A percentile compares a stretch with the other conserved stretches of the same genome.
Conservation (phyloP, 164 flowering plant genomes). For the Berberis vulgaris region DNA sequence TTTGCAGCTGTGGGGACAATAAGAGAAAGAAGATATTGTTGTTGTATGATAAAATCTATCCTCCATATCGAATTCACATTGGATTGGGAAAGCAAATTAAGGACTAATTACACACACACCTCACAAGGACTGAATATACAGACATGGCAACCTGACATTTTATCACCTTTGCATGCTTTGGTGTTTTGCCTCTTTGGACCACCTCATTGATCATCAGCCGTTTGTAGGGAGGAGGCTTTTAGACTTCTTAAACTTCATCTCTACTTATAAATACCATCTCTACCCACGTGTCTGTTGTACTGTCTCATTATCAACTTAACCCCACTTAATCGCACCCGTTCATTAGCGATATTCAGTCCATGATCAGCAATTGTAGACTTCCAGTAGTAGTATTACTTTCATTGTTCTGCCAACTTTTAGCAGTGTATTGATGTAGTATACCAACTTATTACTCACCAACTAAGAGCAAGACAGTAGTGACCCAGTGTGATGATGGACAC, state of each 20-base stretch:
- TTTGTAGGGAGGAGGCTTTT: not conserved
- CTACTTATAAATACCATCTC: slow-evolving; percentile 5
- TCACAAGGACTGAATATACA: slow-evolving; percentile 4
- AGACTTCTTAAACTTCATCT: not conserved
- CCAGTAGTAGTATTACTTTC: not conserved
- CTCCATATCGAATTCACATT: slow-evolving; percentile 7
- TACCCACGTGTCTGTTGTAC: not conserved
- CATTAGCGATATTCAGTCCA: not conserved
- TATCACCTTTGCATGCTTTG: not conserved
- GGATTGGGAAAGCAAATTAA: not conserved
- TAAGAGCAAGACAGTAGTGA: not conserved
- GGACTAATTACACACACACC: not conserved
- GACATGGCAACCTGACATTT: slow-evolving; percentile 11
- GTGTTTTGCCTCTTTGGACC: slow-evolving; percentile 1
- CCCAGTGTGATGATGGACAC: slow-evolving; percentile 7
- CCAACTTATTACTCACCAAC: not conserved
- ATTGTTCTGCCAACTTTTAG: not conserved
- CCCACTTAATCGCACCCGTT: not conserved
- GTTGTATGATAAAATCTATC: not conserved
- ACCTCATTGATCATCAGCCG: not conserved
- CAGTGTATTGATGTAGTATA: not conserved
- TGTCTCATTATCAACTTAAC: not conserved
- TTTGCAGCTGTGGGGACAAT: not conserved
- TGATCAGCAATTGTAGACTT: not conserved
- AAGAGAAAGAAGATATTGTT: slow-evolving; percentile 8